Conservation (phyloP, 202 grass and related monocot genomes). For the Bolboschoenoplectus hybrid region DNA sequence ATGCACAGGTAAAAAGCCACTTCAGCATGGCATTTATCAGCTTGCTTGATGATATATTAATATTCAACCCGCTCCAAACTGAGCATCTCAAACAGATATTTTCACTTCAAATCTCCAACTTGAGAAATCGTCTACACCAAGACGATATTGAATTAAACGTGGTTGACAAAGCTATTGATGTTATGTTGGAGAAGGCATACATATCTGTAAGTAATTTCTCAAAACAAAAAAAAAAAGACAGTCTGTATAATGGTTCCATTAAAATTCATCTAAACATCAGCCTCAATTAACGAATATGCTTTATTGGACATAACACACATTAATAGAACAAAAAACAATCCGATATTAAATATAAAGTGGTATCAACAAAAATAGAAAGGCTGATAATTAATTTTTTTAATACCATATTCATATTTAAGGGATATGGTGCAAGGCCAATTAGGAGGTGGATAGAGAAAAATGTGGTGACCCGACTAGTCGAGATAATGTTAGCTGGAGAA, state of each 20-base stretch:
- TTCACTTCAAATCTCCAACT: slow-evolving; percentile 32
- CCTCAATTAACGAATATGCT: not conserved
- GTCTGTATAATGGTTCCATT: not conserved
- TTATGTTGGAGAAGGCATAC: slow-evolving; percentile 33
- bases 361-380: not conserved
- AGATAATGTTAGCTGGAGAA: slow-evolving; percentile 47
- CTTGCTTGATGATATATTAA: slow-evolving; percentile 33
- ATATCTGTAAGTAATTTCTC: slow-evolving; percentile 33
- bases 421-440: slow-evolving; percentile 46
- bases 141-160: slow-evolving; percentile 29
- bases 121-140: slow-evolving; percentile 30
- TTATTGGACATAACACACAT: not conserved
- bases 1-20: not conserved
- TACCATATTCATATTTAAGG: not conserved
- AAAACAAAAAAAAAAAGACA: not conserved
- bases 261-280: not conserved
- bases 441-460: slow-evolving; percentile 54
- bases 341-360: not conserved
- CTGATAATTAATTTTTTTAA: not conserved
- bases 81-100: slow-evolving; percentile 37
- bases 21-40: slow-evolving; percentile 3
- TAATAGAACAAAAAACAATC: not conserved
- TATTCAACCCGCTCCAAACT: slow-evolving; percentile 28
- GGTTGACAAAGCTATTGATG: slow-evolving; percentile 1
- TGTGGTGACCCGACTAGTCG: slow-evolving; percentile 46